Conservation (phyloP, 2,329 filamentous ascomycete genomes). For the Colletotrichum sp. region DNA sequence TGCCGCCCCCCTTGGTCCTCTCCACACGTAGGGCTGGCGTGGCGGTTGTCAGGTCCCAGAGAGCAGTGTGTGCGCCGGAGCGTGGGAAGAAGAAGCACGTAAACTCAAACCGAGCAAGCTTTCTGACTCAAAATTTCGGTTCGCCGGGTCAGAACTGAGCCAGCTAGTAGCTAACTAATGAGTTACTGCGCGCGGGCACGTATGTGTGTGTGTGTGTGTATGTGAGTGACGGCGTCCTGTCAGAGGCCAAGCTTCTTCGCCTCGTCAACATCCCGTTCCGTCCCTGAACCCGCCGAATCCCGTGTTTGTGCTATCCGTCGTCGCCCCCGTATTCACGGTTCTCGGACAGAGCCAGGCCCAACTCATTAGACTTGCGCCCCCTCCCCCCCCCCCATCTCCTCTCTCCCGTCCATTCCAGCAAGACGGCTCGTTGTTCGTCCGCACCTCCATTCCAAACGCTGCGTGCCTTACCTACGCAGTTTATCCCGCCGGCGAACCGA, state of each 20-base stretch:
- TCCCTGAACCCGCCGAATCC: neutral
- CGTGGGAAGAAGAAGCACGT: conserved; percentile 1
- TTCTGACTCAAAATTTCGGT: conserved; percentile 11
- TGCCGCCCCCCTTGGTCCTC: neutral
- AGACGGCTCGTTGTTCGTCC: neutral
- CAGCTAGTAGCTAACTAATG: neutral
- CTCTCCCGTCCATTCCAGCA: neutral
- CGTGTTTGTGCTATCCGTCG: neutral
- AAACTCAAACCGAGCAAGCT: conserved; percentile 18
- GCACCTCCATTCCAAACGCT: neutral
- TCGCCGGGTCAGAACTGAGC: neutral
- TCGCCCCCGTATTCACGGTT: neutral
- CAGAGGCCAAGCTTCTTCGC: neutral
- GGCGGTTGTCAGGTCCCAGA: neutral
- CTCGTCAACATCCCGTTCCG: neutral
- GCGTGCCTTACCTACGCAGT: neutral
- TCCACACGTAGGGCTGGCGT: conserved; percentile 21
- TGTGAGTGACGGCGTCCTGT: neutral
- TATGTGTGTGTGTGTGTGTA: neutral
- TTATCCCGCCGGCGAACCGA: neutral
- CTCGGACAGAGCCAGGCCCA: neutral
- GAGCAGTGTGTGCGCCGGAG: neutral
- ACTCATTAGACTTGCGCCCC: neutral
- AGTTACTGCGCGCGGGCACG: neutral
- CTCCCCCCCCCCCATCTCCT: neutral